Conservation (phyloP, 805 yeast genomes). For the Priceomyces melissophilus region DNA sequence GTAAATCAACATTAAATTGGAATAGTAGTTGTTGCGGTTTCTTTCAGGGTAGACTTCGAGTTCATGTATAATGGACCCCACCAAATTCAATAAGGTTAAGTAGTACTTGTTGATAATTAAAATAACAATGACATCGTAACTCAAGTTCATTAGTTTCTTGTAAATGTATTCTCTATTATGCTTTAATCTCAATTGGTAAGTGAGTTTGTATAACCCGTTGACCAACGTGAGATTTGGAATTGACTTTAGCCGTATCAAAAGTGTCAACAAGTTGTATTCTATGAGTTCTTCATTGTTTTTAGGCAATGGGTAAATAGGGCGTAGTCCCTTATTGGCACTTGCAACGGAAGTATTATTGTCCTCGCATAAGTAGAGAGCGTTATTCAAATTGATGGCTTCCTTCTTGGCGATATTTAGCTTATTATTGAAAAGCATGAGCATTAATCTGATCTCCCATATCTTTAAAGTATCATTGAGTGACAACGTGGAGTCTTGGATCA, state of each 20-base stretch:
- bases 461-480: conserved; percentile 12
- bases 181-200: conserved; percentile 34
- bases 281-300: conserved; percentile 29
- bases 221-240: conserved; percentile 40
- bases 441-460: conserved; percentile 37
- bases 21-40: conserved; percentile 11
- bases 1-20: conserved; percentile 19
- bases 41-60: conserved; percentile 8
- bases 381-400: conserved; percentile 37
- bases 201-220: conserved; percentile 42
- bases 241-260: conserved; percentile 41
- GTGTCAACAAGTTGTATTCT: conserved; percentile 23
- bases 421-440: conserved; percentile 26
- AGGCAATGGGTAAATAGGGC: conserved; percentile 33
- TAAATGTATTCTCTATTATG: conserved; percentile 1
- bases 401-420: conserved; percentile 28
- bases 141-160: conserved; percentile 23
- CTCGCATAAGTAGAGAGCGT: conserved; percentile 31
- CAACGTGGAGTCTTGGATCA: conserved; percentile 3
- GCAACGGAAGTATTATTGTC: conserved; percentile 14
- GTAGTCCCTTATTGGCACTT: conserved; percentile 4
- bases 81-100: conserved; percentile 22
- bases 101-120: conserved; percentile 28
- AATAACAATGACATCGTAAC: conserved; percentile 30
- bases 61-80: conserved; percentile 21